Conservation (phyloP, 2,329 filamentous ascomycete genomes). For the Diaporthe vexans region DNA sequence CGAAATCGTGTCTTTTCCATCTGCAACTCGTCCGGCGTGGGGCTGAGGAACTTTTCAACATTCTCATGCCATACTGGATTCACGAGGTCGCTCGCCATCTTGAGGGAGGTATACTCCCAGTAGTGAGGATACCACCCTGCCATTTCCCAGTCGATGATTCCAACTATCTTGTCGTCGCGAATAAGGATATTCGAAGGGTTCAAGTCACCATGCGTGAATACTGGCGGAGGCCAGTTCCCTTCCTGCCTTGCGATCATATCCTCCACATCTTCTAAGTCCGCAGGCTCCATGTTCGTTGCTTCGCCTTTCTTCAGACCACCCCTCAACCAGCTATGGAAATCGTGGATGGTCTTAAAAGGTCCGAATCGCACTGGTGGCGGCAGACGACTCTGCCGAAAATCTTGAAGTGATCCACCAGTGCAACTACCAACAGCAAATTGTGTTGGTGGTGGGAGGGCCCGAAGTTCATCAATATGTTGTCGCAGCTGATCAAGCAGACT, state of each 20-base stretch:
- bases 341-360: conserved; percentile 1
- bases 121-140: conserved; percentile 12
- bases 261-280: background rate
- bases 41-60: conserved; percentile 5
- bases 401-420: background rate
- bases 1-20: conserved; percentile 13
- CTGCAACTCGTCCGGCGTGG: background rate
- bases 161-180: conserved; percentile 4
- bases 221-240: background rate
- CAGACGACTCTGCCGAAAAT: background rate
- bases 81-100: background rate
- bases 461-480: background rate
- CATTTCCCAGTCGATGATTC: conserved; percentile 16
- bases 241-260: background rate
- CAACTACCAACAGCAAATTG: background rate
- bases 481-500: background rate
- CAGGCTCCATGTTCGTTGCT: background rate
- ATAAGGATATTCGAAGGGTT: conserved; percentile 7
- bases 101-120: conserved; percentile 6
- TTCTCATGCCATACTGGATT: background rate
- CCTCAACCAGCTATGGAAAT: conserved; percentile 9
- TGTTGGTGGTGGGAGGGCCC: background rate
- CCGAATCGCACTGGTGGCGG: background rate
- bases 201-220: conserved; percentile 10
- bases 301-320: background rate